Conservation (phyloP, 768 basidiomycete species). For the Tephrocybe sp. region DNA sequence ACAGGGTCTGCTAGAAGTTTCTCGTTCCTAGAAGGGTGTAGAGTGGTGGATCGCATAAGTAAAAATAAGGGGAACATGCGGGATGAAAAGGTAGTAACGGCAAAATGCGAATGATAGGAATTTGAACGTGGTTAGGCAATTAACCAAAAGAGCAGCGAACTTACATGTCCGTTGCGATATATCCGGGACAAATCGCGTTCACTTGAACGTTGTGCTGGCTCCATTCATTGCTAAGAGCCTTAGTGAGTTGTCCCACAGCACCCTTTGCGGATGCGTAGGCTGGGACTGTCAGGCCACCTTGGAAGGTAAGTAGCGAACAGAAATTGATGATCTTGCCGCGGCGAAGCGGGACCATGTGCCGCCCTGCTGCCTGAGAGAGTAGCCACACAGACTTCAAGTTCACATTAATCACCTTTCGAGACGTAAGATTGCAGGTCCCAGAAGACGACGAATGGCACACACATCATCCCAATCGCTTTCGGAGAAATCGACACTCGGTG, state of each 20-base stretch:
- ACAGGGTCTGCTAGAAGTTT: constrained; percentile 55
- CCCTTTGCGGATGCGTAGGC: constrained; percentile 94
- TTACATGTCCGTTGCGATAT: constrained; percentile 88
- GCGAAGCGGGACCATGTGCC: constrained; percentile 79
- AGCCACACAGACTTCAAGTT: constrained; percentile 90
- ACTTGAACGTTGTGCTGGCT: constrained; percentile 85
- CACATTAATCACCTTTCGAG: constrained; percentile 69
- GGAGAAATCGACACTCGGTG: constrained; percentile 60
- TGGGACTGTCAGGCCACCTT: constrained; percentile 74
- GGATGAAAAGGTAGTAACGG: constrained; percentile 5
- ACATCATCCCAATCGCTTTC: constrained; percentile 73
- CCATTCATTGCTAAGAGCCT: constrained; percentile 94
- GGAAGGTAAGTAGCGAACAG: constrained; percentile 59
- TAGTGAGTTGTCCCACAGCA: constrained; percentile 81
- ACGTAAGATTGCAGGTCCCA: constrained; percentile 5
- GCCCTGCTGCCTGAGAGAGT: constrained; percentile 82
- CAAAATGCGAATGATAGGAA: constrained; percentile 5
- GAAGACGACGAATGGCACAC: constrained; percentile 17
- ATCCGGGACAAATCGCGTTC: constrained; percentile 86
- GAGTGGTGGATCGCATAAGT: not conserved
- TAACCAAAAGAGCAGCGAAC: constrained; percentile 16
- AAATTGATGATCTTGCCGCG: constrained; percentile 76
- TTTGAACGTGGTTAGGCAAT: constrained; percentile 1
- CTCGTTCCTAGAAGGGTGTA: constrained; percentile 39
- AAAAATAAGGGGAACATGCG: not conserved